phyloP scores from a whole-genome alignment of 2,329 filamentous ascomycete species.

The Botrytis elliptica region DNA sequence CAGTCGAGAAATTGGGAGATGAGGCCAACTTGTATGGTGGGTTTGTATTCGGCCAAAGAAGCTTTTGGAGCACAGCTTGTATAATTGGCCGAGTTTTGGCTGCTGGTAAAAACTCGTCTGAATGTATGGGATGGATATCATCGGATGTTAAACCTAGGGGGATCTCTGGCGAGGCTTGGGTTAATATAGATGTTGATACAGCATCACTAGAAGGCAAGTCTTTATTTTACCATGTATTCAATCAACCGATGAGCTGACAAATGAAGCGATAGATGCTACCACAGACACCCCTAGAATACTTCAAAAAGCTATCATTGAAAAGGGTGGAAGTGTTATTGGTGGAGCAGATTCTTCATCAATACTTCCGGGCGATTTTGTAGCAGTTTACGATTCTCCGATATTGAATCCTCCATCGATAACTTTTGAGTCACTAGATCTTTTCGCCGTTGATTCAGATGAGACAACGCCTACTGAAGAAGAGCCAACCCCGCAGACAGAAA shows the following conservation, averaged over 20 bases:
- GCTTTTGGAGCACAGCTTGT: constrained; percentile 68
- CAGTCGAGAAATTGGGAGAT: constrained; percentile 56
- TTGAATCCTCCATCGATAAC: constrained; percentile 49
- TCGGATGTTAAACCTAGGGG: constrained; percentile 56
- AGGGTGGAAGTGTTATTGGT: constrained; percentile 59
- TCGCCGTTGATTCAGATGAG: constrained; percentile 46
- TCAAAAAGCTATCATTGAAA: constrained; percentile 59
- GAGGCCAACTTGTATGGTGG: constrained; percentile 63
- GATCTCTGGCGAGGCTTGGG: constrained; percentile 53
- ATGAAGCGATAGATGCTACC: constrained; percentile 49
- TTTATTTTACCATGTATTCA: background rate
- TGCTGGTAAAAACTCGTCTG: constrained; percentile 58
- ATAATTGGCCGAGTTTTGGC: constrained; percentile 64
- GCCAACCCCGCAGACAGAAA: constrained; percentile 26
- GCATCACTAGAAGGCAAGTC: constrained; percentile 39
- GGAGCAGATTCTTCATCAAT: constrained; percentile 54
- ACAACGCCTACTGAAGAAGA: constrained; percentile 39
- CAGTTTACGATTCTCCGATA: constrained; percentile 55
- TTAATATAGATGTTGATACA: constrained; percentile 56
- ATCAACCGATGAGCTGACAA: constrained; percentile 9
- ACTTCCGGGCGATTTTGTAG: constrained; percentile 61
- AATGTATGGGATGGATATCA: constrained; percentile 69
- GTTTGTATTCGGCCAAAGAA: constrained; percentile 62
- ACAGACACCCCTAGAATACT: constrained; percentile 59
- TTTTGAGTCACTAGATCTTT: constrained; percentile 52